A percentile compares a stretch with the other conserved stretches of the same genome.
These are phyloP conservation scores for Neurospora sp. DNA, from an alignment of 495 filamentous ascomycete genomes.

Conservation along the genomic window DNA sequence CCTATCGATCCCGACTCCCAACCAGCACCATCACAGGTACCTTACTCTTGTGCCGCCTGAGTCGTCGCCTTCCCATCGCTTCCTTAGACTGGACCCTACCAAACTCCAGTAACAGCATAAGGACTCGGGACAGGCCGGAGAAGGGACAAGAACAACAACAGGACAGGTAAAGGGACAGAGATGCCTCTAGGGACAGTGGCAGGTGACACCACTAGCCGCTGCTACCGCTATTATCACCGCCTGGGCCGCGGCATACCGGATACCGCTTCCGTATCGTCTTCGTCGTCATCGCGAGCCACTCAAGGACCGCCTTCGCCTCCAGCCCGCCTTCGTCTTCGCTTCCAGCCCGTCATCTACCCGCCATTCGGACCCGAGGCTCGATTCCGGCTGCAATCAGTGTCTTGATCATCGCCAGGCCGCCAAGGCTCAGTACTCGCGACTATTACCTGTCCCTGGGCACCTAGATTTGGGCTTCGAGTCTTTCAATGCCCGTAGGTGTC, in stretches of 20 bases:
- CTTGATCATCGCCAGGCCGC: background rate
- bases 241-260: background rate
- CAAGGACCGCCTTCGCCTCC: background rate
- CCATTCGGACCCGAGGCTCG: background rate
- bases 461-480: background rate
- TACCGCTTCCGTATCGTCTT: background rate
- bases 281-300: background rate
- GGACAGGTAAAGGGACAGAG: background rate
- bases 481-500: background rate
- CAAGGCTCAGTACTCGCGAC: background rate
- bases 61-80: background rate
- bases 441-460: background rate
- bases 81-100: background rate
- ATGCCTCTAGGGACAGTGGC: background rate
- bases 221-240: background rate
- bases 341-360: background rate
- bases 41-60: background rate
- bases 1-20: accelerated
- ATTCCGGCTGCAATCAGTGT: background rate
- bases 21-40: background rate
- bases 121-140: background rate
- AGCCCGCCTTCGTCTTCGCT: background rate
- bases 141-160: background rate
- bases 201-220: background rate
- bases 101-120: background rate